Evolutionary conservation across 192 early-diverging fungal genomes (phyloP), one percentile per base, ranked within the genome.

Genomic region (Gamsiella multidivaricata): DNA sequence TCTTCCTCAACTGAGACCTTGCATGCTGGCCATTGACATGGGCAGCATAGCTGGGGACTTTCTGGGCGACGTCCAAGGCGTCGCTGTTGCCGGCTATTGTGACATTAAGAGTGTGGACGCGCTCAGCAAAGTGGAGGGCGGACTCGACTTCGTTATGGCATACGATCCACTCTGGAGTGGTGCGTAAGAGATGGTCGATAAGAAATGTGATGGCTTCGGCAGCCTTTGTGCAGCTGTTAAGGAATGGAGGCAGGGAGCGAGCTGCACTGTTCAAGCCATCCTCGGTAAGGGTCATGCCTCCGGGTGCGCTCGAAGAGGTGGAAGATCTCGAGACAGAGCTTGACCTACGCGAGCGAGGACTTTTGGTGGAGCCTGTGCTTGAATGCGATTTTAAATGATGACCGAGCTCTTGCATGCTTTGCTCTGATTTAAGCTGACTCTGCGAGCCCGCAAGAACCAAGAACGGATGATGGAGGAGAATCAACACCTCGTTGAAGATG

Each of bases 401-500:
- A 14, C 5, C 9, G 8, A 54, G 29, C 11, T 37, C 14, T 9
- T 54, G 46, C 17, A 33, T 28, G 5, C 25, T 22, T 0, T 26
- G 37, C 5, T 78, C 65, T 4, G n/a, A 59, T 20, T 37, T 62
- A 1, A 34, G 28, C 32, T 57, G 74, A 23, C 33, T 42, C 26
- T 78, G 74, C 15, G 65, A 36, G 47, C 69, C 66, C 0, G 61
- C 74, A 54, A 78, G 41, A 6, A 68, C 14, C 60, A 78, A 51
- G 60, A 78, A 78, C 0, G 74, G 74, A 14, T 78, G 74, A 23
- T 78, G 74, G 11, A 78, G 45, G 3, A 76, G 45, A 51, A 76
- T 76, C 59, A 76, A 55, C 5, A 76, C 72, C 20, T 76, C 72
- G 45, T 76, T 76, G 36, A 76, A 76, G 28, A 76, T 76, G 36